A percentile compares a stretch with the other conserved stretches of the same genome.
Conservation (phyloP, 495 filamentous ascomycete genomes). For the Neurospora sp. region DNA sequence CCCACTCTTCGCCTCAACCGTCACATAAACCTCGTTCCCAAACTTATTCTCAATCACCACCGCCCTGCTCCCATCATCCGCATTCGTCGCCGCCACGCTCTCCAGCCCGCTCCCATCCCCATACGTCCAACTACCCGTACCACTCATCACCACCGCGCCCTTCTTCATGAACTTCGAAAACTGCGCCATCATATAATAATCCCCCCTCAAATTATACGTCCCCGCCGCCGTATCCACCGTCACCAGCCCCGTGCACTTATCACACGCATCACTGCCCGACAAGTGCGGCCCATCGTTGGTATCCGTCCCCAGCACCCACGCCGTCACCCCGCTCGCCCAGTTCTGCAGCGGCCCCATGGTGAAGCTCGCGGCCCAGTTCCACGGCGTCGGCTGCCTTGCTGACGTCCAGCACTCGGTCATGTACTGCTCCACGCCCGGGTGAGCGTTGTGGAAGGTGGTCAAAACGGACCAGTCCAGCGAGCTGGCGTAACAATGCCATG, state of each 20-base stretch:
- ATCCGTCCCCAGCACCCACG: conserved; percentile 47
- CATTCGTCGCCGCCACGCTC: conserved; percentile 40
- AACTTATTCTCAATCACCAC: conserved; percentile 47
- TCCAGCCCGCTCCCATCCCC: conserved; percentile 33
- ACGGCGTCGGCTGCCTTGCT: conserved; percentile 23
- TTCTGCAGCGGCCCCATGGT: conserved; percentile 48
- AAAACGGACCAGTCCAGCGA: conserved; percentile 41
- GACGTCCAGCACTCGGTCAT: conserved; percentile 53
- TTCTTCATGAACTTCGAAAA: conserved; percentile 47
- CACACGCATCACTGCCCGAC: conserved; percentile 34
- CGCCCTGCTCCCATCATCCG: conserved; percentile 37
- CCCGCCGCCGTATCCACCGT: conserved; percentile 29
- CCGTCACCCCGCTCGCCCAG: conserved; percentile 42
- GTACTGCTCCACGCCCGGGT: conserved; percentile 39
- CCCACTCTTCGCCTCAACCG: conserved; percentile 30
- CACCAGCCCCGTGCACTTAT: conserved; percentile 40
- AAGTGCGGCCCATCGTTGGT: conserved; percentile 42
- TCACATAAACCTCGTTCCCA: conserved; percentile 39
- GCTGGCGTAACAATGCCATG: conserved; percentile 48
- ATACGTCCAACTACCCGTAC: conserved; percentile 39
- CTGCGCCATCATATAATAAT: conserved; percentile 50
- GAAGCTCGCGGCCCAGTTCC: conserved; percentile 43
- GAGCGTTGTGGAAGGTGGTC: conserved; percentile 35
- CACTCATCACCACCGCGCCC: conserved; percentile 37
- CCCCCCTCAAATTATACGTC: conserved; percentile 35